Percentiles rank a stretch among this genome's conserved stretches.
Evolutionary conservation across 352 stramenopile species (phyloP).

Genomic region (Phytopythium sindhum): DNA sequence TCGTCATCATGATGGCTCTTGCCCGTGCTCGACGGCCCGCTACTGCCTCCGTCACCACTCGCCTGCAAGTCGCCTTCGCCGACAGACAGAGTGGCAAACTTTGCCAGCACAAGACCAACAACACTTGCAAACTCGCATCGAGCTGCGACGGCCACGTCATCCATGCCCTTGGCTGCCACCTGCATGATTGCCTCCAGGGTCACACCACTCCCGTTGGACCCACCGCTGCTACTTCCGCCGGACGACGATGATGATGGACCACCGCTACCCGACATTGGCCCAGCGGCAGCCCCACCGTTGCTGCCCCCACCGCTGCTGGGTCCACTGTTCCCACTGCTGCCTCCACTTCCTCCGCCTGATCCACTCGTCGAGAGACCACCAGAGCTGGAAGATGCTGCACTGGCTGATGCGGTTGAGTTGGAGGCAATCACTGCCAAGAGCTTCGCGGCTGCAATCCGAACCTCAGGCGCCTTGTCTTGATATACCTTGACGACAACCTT

Average conservation of each 20-base stretch:
- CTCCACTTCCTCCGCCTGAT: constrained; percentile 15
- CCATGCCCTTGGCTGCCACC: constrained; percentile 71
- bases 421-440: constrained; percentile 65
- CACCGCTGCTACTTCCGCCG: constrained; percentile 6
- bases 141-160: constrained; percentile 45
- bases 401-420: constrained; percentile 31
- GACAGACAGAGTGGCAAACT: constrained; percentile 52
- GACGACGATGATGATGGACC: neutral
- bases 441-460: constrained; percentile 53
- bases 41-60: constrained; percentile 12
- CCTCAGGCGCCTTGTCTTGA: constrained; percentile 77
- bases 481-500: constrained; percentile 68
- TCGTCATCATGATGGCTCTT: constrained; percentile 11
- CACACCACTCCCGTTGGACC: constrained; percentile 18
- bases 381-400: constrained; percentile 8
- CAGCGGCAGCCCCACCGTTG: constrained; percentile 5
- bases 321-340: constrained; percentile 16
- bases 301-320: constrained; percentile 9
- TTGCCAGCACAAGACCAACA: constrained; percentile 74
- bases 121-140: constrained; percentile 18
- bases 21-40: constrained; percentile 10
- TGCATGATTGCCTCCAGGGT: constrained; percentile 71
- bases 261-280: constrained; percentile 3
- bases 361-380: constrained; percentile 6
- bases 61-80: constrained; percentile 42